A percentile compares a stretch with the other conserved stretches of the same genome.
Conservation (phyloP, 192 early-diverging fungal species). For the Coemansia sp. region DNA sequence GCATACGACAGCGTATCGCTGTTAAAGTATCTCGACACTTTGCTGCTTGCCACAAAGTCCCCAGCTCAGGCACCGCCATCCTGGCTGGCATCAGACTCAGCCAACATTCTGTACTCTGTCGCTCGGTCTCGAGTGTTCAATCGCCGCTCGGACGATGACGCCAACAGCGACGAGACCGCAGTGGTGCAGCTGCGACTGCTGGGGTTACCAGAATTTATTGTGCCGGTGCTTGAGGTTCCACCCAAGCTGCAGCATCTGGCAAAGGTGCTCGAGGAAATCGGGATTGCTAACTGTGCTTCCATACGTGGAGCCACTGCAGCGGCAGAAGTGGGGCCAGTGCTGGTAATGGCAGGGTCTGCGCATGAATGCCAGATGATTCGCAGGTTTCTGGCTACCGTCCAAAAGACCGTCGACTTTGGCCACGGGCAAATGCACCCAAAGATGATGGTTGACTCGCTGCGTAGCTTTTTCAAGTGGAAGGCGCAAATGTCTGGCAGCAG, state of each 20-base stretch:
- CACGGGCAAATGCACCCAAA: constrained; percentile 17
- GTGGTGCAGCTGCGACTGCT: constrained; percentile 28
- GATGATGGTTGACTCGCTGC: constrained; percentile 53
- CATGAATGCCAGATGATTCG: constrained; percentile 31
- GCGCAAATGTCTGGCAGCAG: constrained; percentile 51
- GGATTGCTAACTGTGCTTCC: constrained; percentile 13
- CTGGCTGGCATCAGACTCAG: constrained; percentile 87
- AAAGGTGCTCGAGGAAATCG: constrained; percentile 75
- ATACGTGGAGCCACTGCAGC: background rate
- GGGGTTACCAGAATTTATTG: constrained; percentile 64
- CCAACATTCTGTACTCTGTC: constrained; percentile 71
- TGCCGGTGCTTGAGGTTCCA: constrained; percentile 80
- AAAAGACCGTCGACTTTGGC: background rate
- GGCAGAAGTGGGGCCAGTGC: constrained; percentile 15
- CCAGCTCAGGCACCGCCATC: constrained; percentile 30
- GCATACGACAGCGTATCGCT: constrained; percentile 88
- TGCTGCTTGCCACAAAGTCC: constrained; percentile 61
- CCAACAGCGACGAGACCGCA: background rate
- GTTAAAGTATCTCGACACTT: constrained; percentile 79
- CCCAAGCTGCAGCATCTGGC: constrained; percentile 84
- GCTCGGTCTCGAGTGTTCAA: constrained; percentile 56
- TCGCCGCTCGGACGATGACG: background rate
- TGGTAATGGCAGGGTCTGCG: constrained; percentile 26
- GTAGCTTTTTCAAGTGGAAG: constrained; percentile 79
- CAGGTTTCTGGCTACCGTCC: constrained; percentile 1